Evolutionary conservation across 208 protist species (phyloP), one percentile per base, ranked within the genome.

Genomic region (Acanthamoeba royreba): DNA sequence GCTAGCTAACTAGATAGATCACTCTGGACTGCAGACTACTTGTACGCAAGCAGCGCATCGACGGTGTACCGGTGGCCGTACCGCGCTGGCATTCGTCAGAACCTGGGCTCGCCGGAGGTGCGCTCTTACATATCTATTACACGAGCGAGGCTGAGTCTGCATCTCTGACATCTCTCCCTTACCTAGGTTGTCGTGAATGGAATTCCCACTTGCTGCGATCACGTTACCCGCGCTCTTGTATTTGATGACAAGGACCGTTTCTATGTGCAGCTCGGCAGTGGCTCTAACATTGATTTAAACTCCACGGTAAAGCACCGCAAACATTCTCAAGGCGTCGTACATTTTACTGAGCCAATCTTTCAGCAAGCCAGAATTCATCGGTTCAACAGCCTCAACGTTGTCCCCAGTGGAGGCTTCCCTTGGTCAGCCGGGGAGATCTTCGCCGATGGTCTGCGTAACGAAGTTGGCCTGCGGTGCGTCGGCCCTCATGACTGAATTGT

Each of bases 251-350:
- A 90, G 19, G 83, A 38, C 11, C 83, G 47, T 38, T 45, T 90
- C 83, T 90, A 90, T 43, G 83, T 90, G 83, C 83, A 90, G 42
- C 28, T 92, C 33, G 87, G 87, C 25, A 92, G 87, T 45, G 87
- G 61, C 28, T 63, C 45, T 61, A 92, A 92, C 35, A 40, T 92
- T 1, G 87, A 92, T 33, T 61, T 40, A n/a, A 79, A 92, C 9
- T 72, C 63, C 25, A 46, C 13, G 43, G 46, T 25, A 77, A 11
- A 17, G 81, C n/a, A 28, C 46, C 40, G 25, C 22, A 63, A 25
- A 55, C 46, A 28, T 43, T 25, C 40, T 89, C 28, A 19, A 61
- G 25, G 40, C 4, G n/a, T 58, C n/a, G n/a, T n/a, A n/a, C n/a
- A n/a, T n/a, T n/a, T n/a, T n/a, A n/a, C n/a, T n/a, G n/a, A n/a